A percentile compares a stretch with the other conserved stretches of the same genome.
phyloP scores from a whole-genome alignment of 2,329 filamentous ascomycete genomes.

The Cercospora brassicicola region DNA sequence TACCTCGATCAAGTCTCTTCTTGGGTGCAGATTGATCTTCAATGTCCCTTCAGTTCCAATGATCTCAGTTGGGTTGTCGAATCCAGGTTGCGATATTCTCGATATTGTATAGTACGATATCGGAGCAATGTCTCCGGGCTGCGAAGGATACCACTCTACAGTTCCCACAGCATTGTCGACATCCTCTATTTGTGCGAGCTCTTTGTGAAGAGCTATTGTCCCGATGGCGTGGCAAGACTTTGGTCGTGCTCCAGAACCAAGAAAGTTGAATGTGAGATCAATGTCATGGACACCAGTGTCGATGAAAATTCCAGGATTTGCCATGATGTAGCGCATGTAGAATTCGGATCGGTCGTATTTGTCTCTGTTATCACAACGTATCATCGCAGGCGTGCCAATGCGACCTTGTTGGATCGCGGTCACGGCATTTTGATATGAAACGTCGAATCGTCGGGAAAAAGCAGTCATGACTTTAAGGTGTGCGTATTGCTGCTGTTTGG shows the following conservation, averaged over 20 bases:
- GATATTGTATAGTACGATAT: slow-evolving; percentile 47
- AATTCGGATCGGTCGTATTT: slow-evolving; percentile 43
- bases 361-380: slow-evolving; percentile 49
- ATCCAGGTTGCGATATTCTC: slow-evolving; percentile 46
- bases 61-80: slow-evolving; percentile 47
- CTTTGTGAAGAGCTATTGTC: slow-evolving; percentile 40
- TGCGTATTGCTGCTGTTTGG: slow-evolving; percentile 27
- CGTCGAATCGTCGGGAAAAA: slow-evolving; percentile 50
- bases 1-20: slow-evolving; percentile 39
- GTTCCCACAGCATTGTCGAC: slow-evolving; percentile 47
- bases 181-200: slow-evolving; percentile 43
- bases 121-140: slow-evolving; percentile 37
- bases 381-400: slow-evolving; percentile 45
- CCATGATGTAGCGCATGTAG: slow-evolving; percentile 45
- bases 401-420: slow-evolving; percentile 40
- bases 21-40: slow-evolving; percentile 36
- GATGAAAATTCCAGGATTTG: slow-evolving; percentile 49
- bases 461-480: slow-evolving; percentile 46
- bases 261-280: slow-evolving; percentile 47
- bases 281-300: slow-evolving; percentile 50
- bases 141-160: slow-evolving; percentile 40
- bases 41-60: slow-evolving; percentile 43
- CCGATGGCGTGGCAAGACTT: slow-evolving; percentile 44
- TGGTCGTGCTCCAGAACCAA: slow-evolving; percentile 40
- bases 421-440: slow-evolving; percentile 44